phyloP scores from a whole-genome alignment of 257 asterid genomes.

The Fraxinus excelsior region DNA sequence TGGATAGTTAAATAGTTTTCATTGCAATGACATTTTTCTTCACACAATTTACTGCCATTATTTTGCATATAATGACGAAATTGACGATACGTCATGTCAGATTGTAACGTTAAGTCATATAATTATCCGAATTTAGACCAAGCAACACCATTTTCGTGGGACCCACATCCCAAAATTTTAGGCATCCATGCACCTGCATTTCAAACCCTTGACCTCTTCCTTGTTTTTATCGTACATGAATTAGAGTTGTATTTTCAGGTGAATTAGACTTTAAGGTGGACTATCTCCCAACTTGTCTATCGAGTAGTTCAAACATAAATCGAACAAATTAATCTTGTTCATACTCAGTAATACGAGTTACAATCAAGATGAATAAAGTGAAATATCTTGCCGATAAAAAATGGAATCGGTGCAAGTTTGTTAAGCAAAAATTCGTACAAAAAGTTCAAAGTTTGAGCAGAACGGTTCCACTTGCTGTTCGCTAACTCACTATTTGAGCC shows the following conservation, averaged over 20 bases:
- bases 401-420: too few species aligned
- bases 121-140: background rate
- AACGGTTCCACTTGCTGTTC: too few species aligned
- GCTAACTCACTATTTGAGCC: too few species aligned
- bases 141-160: background rate
- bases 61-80: background rate
- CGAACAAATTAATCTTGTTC: background rate
- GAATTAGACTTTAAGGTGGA: too few species aligned
- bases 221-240: too few species aligned
- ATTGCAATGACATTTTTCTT: background rate
- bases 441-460: too few species aligned
- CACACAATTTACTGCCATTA: background rate
- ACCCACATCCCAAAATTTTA: background rate
- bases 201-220: background rate
- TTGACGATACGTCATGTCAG: constrained; percentile 9
- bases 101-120: background rate
- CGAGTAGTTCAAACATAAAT: too few species aligned
- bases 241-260: too few species aligned
- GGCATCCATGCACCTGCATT: background rate
- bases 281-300: background rate
- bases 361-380: too few species aligned
- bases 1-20: background rate
- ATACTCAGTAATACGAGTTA: too few species aligned
- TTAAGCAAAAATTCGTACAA: too few species aligned
- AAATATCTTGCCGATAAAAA: background rate